Evolutionary conservation across 305 asterid species (phyloP).

Genomic region (Ilex paraguariensis): DNA sequence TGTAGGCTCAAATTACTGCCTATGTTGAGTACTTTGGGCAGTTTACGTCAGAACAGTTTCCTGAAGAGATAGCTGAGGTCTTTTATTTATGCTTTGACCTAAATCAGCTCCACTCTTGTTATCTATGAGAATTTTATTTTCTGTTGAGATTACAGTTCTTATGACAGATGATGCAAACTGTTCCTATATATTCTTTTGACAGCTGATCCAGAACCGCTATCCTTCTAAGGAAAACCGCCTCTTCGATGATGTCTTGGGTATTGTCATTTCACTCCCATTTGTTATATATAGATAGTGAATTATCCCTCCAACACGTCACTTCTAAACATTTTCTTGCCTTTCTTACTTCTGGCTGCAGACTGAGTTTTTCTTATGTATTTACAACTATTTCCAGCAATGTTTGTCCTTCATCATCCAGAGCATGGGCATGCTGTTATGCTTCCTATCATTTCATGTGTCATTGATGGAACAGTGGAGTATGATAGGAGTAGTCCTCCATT

Average conservation of each 20-base stretch:
- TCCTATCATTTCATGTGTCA: constrained; percentile 91
- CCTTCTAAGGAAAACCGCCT: constrained; percentile 88
- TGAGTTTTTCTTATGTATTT: constrained; percentile 17
- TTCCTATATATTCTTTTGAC: constrained; percentile 20
- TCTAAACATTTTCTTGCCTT: too few species aligned
- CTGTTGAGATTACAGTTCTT: constrained; percentile 2
- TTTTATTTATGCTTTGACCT: constrained; percentile 6
- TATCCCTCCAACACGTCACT: neutral
- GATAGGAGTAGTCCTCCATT: constrained; percentile 76
- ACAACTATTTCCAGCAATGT: constrained; percentile 67
- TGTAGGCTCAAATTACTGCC: constrained; percentile 87
- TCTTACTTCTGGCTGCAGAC: neutral
- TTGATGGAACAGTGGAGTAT: constrained; percentile 74
- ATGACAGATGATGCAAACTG: too few species aligned
- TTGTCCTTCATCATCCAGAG: constrained; percentile 99
- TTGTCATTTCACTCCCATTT: constrained; percentile 10
- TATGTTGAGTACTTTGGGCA: constrained; percentile 95
- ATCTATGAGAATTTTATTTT: neutral
- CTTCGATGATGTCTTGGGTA: constrained; percentile 96
- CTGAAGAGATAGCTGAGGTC: constrained; percentile 98
- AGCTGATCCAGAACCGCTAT: constrained; percentile 81
- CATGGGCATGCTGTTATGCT: constrained; percentile 96
- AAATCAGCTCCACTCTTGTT: neutral
- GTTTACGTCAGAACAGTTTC: constrained; percentile 88
- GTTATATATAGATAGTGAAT: constrained; percentile 7